Base-by-base conservation (phyloP, 192 early-diverging fungal species). In the Helicostylum pulchrum region DNA sequence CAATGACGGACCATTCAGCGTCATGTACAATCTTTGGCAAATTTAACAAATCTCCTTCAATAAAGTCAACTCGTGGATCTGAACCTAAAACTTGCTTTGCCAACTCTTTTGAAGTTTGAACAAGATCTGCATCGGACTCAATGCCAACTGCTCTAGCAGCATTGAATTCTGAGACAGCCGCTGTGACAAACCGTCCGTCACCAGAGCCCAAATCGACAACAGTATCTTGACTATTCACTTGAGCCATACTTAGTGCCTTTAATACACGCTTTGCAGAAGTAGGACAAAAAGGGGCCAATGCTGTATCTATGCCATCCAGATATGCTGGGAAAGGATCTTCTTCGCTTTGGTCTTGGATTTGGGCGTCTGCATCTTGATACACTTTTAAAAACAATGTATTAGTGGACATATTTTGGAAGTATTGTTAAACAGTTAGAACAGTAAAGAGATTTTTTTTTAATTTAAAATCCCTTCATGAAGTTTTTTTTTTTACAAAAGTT, bases 201-300 rank as follows among this genome's bases (percentile, higher is more conserved):
- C 84, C 84, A 42, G 80, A 84, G 2, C 84, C 83, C n/a, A 86
- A 71, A 63, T 86, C 84, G 3, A 86, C 45, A 1, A 86, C 61
- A 15, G 49, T 56, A 55, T 86, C 84, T 7, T 43, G 19, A 1
- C 67, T 9, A n/a, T 32, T 39, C 12, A 80, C 64, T 11, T 70
- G 43, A 15, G 73, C 84, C 78, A 86, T 71, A 9, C 61, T 53
- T 12, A 86, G 53, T 3, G 81, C 77, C 12, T 75, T 26, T 17
- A 75, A 59, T 47, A 86, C 83, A 42, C 83, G 74, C 19, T 52
- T 62, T 15, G 80, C 68, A 14, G 83, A 85, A 5, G 84, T 85
- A 2, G 81, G 84, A 68, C 80, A 79, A 53, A 79, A 83, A 3
- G 84, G 84, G 14, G 78, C 84, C 47, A 75, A 77, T 11, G 79